A percentile compares a stretch with the other conserved stretches of the same genome.
Conservation (phyloP, 2,329 filamentous ascomycete species). For the Rhynchosporium secalis region DNA sequence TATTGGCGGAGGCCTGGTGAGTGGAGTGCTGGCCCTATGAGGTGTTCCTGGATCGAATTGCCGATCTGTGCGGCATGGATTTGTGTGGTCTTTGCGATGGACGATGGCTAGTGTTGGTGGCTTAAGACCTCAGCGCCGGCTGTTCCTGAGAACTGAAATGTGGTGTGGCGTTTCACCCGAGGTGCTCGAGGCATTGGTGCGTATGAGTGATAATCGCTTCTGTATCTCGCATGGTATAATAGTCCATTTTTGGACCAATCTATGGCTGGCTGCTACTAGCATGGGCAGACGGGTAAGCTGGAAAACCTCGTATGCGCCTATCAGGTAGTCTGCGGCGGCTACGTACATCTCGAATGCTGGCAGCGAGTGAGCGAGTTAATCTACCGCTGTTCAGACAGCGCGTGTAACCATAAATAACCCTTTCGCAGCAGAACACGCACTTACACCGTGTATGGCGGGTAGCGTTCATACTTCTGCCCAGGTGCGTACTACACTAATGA, state of each 20-base stretch:
- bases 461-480: too few relatives aligned
- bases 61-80: conserved; percentile 1
- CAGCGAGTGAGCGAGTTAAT: not conserved
- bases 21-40: conserved; percentile 8
- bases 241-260: not conserved
- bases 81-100: not conserved
- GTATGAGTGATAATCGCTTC: not conserved
- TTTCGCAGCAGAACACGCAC: not conserved
- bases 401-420: conserved; percentile 6
- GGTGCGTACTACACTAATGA: not conserved
- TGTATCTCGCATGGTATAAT: too few relatives aligned
- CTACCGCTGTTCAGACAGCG: not conserved
- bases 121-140: not conserved
- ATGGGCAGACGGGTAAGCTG: not conserved
- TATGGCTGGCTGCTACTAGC: not conserved
- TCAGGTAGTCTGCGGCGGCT: conserved; percentile 6
- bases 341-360: not conserved
- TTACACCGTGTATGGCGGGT: not conserved
- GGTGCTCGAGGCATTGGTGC: not conserved
- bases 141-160: not conserved
- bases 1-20: not conserved
- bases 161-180: not conserved
- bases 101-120: not conserved
- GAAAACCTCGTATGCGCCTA: conserved; percentile 7
- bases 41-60: conserved; percentile 6